phyloP scores from a whole-genome alignment of 495 filamentous ascomycete genomes.

The Tuber indicum region DNA sequence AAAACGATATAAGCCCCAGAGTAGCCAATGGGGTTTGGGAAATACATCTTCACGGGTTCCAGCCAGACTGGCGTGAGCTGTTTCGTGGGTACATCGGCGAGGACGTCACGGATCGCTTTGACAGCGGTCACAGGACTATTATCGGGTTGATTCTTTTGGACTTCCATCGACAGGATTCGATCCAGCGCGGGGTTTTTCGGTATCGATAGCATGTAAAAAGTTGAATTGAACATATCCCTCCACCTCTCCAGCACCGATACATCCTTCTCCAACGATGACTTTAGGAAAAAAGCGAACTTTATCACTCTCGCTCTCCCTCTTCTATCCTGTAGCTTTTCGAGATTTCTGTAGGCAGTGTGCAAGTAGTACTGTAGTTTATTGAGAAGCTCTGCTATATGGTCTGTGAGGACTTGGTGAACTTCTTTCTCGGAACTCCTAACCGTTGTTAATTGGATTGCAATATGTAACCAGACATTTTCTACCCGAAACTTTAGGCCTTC shows the following conservation, averaged over 20 bases:
- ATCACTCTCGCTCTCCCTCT: conserved; percentile 15
- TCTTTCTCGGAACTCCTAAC: conserved; percentile 39
- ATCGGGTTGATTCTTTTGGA: conserved; percentile 6
- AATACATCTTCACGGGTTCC: conserved; percentile 18
- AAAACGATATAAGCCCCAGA: conserved; percentile 34
- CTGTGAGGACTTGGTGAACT: conserved; percentile 44
- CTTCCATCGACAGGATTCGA: conserved; percentile 23
- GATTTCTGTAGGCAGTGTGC: conserved; percentile 31
- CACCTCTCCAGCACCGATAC: conserved; percentile 45
- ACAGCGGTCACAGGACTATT: conserved; percentile 11
- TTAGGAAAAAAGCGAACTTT: conserved; percentile 23
- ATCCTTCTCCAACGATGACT: conserved; percentile 40
- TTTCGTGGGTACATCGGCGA: neutral
- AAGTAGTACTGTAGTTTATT: conserved; percentile 42
- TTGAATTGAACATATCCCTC: conserved; percentile 43
- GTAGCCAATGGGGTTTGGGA: conserved; percentile 15
- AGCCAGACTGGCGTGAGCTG: neutral
- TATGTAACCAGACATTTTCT: conserved; percentile 43
- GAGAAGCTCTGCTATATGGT: conserved; percentile 42
- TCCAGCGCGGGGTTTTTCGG: conserved; percentile 42
- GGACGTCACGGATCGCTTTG: conserved; percentile 22
- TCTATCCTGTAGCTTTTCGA: conserved; percentile 37
- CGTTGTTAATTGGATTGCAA: conserved; percentile 43
- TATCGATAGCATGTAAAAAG: conserved; percentile 46
- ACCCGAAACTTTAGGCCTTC: conserved; percentile 42